Evolutionary conservation across 139 green algal genomes (phyloP), one percentile per base, ranked within the genome.

Genomic region (Chlorella sp.): DNA sequence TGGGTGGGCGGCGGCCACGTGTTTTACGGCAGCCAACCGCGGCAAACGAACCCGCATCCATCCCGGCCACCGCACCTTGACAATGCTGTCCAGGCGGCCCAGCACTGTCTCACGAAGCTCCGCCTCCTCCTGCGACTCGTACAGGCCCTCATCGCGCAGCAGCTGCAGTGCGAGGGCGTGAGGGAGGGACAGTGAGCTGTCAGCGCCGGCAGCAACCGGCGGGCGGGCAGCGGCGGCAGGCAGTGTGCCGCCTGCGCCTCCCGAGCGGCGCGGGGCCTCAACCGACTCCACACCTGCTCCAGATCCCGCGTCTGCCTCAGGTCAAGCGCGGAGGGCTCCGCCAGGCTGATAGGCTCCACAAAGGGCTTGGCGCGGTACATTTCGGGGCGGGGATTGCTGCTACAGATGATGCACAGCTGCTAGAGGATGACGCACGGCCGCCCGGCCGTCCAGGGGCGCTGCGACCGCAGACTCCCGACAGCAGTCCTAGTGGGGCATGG

Each of bases 31-130:
- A n/a, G n/a, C n/a, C n/a, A n/a, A n/a, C n/a, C n/a, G n/a, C n/a
- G n/a, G n/a, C n/a, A n/a, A n/a, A n/a, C n/a, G n/a, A n/a, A n/a
- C n/a, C n/a, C n/a, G n/a, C n/a, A n/a, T n/a, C n/a, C n/a, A n/a
- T n/a, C n/a, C n/a, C n/a, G n/a, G n/a, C n/a, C n/a, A n/a, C 51
- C 51, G 51, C 51, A 60, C 51, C 62, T 88, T 88, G 13, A 89
- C 89, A 2, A 93, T 40, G 0, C 41, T n/a, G 51, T 93, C 84
- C 75, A 94, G 76, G 13, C 60, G 67, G 8, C 89, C 91, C 74
- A 94, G 86, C 77, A 92, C 88, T 40, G 91, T 83, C 73, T 94
- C 89, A 17, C 91, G 86, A 40, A 88, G 81, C 69, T 87, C 76
- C 11, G 84, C 83, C 74, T 94, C 89, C 43, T 84, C 64, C 9